Base-by-base conservation (phyloP, 345 rosid species). In the Lenwebbia sp. region DNA sequence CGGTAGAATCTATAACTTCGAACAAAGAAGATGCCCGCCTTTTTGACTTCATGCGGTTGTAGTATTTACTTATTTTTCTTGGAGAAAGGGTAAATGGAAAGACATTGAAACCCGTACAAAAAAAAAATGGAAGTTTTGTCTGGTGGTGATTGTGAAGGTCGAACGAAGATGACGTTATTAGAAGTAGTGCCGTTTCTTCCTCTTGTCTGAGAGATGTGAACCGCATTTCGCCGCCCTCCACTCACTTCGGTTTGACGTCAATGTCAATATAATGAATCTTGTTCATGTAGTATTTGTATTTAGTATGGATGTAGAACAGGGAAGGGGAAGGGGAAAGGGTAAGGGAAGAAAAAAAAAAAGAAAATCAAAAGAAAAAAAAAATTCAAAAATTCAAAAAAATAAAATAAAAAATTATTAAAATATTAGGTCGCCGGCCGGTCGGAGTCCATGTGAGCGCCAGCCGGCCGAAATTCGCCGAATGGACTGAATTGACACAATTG, bases 381-480 rank as follows among this genome's bases (percentile, higher is more conserved):
- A 44, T 44, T 4, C 6, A 44, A 44, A 40, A 44, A 7, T 44
- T 44, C 47, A 6, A 44, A 44, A n/a, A n/a, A n/a, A n/a, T n/a
- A n/a, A n/a, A n/a, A n/a, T n/a, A n/a, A n/a, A 47, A 47, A 47
- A 47, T 9, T 9, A 47, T 9, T 47, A 10, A 47, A 47, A 47
- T 47, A 47, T 47, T 47, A 47, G 11, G 11, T 10, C 50, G 11
- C 50, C 12, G 3, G 3, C 12, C 11, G 12, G 50, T 47, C 2
- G 50, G 50, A 1, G 50, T 47, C 50, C 11, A 47, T 2, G 50
- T 47, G 1, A 47, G 50, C 5, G 8, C 3, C 50, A 9, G 12
- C 3, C 2, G 0, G 12, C 3, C 50, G 3, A 47, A 47, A 47
- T 1, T 47, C 12, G 3, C 11, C 3, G 2, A 11, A 47, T 8